These are phyloP conservation scores for Aurantiochytrium sp. DNA, from an alignment of 108 stramenopile species.

Conservation along the genomic window DNA sequence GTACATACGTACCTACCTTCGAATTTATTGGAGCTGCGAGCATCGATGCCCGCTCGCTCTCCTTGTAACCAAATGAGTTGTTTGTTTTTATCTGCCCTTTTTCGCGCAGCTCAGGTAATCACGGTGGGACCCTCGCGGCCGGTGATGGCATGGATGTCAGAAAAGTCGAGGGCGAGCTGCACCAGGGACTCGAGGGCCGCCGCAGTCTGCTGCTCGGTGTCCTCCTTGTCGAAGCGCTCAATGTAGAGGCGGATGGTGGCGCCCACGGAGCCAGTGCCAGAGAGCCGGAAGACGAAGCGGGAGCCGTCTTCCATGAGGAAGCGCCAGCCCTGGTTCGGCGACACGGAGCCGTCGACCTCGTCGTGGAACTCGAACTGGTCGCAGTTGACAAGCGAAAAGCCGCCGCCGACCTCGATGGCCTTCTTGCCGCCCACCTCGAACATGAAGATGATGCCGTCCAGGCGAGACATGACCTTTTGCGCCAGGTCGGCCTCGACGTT, in stretches of 20 bases:
- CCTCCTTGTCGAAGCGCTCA: slow-evolving; percentile 81
- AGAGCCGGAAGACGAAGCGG: slow-evolving; percentile 92
- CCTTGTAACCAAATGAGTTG: no score
- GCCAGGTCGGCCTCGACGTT: slow-evolving; percentile 78
- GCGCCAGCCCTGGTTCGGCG: slow-evolving; percentile 85
- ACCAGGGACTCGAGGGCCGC: slow-evolving; percentile 74
- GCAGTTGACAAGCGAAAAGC: slow-evolving; percentile 75
- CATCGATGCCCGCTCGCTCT: no score
- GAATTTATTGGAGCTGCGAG: no score
- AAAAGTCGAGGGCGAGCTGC: slow-evolving; percentile 77
- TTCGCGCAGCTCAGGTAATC: slow-evolving; percentile 76
- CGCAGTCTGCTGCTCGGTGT: slow-evolving; percentile 39
- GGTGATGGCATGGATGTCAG: slow-evolving; percentile 77
- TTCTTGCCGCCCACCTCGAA: slow-evolving; percentile 58
- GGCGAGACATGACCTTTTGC: slow-evolving; percentile 79
- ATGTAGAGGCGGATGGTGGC: slow-evolving; percentile 99
- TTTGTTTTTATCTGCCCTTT: no score
- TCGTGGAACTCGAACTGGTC: slow-evolving; percentile 96
- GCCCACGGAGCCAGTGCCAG: slow-evolving; percentile 92
- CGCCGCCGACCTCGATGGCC: slow-evolving; percentile 68
- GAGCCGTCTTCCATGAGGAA: slow-evolving; percentile 91
- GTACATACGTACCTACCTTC: no score
- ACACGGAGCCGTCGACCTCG: slow-evolving; percentile 89
- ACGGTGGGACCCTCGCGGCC: slow-evolving; percentile 94
- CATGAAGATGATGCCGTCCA: slow-evolving; percentile 63